These are phyloP conservation scores for Myriangium duriaei DNA, from an alignment of 2,329 filamentous ascomycete genomes.

Conservation along the genomic window DNA sequence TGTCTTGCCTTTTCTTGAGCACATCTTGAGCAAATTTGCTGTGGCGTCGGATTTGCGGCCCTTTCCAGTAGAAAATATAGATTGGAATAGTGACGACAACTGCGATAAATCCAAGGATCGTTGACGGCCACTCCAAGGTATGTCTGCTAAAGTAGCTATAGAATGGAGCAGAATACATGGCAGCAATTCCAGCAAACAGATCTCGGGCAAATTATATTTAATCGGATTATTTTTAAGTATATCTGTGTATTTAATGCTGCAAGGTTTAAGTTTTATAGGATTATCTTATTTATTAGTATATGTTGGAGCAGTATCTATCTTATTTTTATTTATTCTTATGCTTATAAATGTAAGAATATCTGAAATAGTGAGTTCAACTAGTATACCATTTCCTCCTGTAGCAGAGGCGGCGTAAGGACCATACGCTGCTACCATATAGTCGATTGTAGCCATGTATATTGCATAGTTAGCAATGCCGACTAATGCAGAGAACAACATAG, in stretches of 20 bases:
- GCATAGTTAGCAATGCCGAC: slow-evolving; percentile 60
- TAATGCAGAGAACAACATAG: slow-evolving; percentile 49
- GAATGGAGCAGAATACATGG: slow-evolving; percentile 50
- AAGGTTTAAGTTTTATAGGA: slow-evolving; percentile 27
- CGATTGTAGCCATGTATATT: slow-evolving; percentile 61
- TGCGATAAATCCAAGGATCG: slow-evolving; percentile 37
- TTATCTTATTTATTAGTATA: slow-evolving; percentile 27
- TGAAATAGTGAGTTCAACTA: slow-evolving; percentile 21
- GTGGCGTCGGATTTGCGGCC: slow-evolving; percentile 34
- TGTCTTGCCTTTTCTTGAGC: slow-evolving; percentile 20
- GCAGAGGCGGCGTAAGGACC: slow-evolving; percentile 59
- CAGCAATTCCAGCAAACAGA: slow-evolving; percentile 56
- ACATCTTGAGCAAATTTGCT: slow-evolving; percentile 38
- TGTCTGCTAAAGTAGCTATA: slow-evolving; percentile 30
- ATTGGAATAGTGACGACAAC: slow-evolving; percentile 40
- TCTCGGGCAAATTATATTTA: slow-evolving; percentile 49
- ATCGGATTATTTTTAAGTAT: slow-evolving; percentile 26
- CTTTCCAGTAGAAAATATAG: slow-evolving; percentile 42
- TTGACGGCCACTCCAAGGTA: slow-evolving; percentile 40
- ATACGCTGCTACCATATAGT: slow-evolving; percentile 62
- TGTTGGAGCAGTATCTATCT: slow-evolving; percentile 24
- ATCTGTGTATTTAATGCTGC: slow-evolving; percentile 24
- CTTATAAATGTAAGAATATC: slow-evolving; percentile 25
- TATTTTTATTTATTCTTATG: slow-evolving; percentile 25
- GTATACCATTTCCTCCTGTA: slow-evolving; percentile 60